Percentiles rank a stretch among this genome's conserved stretches.
Conservation (phyloP, 1,139 yeast genomes). For the Yamadazyma atmosphaerica region DNA sequence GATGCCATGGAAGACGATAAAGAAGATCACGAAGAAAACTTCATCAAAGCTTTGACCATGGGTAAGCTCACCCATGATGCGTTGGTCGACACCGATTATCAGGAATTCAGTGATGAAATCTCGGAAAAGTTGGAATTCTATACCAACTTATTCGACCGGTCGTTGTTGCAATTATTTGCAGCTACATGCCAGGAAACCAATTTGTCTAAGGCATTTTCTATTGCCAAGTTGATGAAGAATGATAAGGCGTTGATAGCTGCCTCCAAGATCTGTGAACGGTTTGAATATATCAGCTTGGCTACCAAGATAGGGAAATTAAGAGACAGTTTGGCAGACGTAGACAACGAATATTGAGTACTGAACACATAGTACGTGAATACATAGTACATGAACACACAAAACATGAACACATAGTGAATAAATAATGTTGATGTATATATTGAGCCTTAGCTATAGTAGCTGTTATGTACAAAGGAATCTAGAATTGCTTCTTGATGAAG, state of each 20-base stretch:
- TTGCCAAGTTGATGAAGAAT: slow-evolving; percentile 68
- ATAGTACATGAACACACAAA: no score
- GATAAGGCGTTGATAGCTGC: slow-evolving; percentile 86
- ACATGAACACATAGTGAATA: no score
- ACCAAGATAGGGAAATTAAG: slow-evolving; percentile 65
- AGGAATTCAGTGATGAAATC: slow-evolving; percentile 41
- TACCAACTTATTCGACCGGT: slow-evolving; percentile 63
- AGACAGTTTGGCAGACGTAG: slow-evolving; percentile 45
- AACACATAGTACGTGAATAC: no score
- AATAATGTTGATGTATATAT: no score
- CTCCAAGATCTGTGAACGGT: slow-evolving; percentile 76
- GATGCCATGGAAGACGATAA: slow-evolving; percentile 26
- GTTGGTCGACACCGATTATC: slow-evolving; percentile 35
- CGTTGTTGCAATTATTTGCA: slow-evolving; percentile 75
- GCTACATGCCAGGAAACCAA: slow-evolving; percentile 70
- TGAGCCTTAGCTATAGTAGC: not conserved
- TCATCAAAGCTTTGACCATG: slow-evolving; percentile 47
- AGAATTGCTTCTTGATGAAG: slow-evolving; percentile 57
- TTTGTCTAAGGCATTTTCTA: slow-evolving; percentile 63
- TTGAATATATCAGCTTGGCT: slow-evolving; percentile 65
- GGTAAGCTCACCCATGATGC: slow-evolving; percentile 52
- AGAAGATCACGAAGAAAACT: slow-evolving; percentile 44
- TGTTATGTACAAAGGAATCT: not conserved
- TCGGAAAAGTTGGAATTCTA: slow-evolving; percentile 51
- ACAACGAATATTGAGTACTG: no score